Percentiles rank a stretch among this genome's conserved stretches.
phyloP scores from a whole-genome alignment of 306 rosid genomes.

The Styphnolobium japonicum region DNA sequence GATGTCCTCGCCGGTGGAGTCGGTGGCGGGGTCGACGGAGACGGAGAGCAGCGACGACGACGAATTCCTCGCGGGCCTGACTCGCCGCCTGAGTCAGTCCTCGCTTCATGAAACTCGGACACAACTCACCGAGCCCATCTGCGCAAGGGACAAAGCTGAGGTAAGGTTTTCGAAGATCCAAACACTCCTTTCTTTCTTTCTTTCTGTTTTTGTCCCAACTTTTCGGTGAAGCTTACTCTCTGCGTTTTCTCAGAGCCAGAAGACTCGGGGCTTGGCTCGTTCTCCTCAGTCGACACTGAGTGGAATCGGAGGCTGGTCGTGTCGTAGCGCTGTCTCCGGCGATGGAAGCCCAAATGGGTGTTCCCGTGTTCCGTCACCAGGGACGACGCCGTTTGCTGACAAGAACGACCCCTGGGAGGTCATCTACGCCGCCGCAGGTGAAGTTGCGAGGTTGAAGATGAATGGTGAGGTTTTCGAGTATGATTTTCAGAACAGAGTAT shows the following conservation, averaged over 20 bases:
- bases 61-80: slow-evolving; percentile 55
- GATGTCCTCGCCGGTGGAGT: slow-evolving; percentile 50
- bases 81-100: slow-evolving; percentile 59
- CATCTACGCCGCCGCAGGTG: slow-evolving; percentile 67
- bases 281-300: slow-evolving; percentile 79
- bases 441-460: slow-evolving; percentile 74
- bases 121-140: slow-evolving; percentile 11
- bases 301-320: slow-evolving; percentile 73
- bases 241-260: neutral
- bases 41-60: slow-evolving; percentile 68
- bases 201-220: no score
- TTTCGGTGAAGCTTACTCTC: neutral
- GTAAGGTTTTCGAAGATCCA: no score
- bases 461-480: neutral
- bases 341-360: slow-evolving; percentile 69
- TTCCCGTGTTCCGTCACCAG: slow-evolving; percentile 68
- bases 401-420: slow-evolving; percentile 63
- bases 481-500: slow-evolving; percentile 24
- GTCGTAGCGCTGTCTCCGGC: slow-evolving; percentile 40
- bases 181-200: neutral
- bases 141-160: slow-evolving; percentile 34
- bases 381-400: slow-evolving; percentile 54
- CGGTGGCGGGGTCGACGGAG: slow-evolving; percentile 48
- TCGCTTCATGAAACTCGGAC: slow-evolving; percentile 46
- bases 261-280: slow-evolving; percentile 37